A percentile compares a stretch with the other conserved stretches of the same genome.
These are phyloP conservation scores for Juglanconis juglandina DNA, from an alignment of 2,329 filamentous ascomycete species.

Conservation along the genomic window DNA sequence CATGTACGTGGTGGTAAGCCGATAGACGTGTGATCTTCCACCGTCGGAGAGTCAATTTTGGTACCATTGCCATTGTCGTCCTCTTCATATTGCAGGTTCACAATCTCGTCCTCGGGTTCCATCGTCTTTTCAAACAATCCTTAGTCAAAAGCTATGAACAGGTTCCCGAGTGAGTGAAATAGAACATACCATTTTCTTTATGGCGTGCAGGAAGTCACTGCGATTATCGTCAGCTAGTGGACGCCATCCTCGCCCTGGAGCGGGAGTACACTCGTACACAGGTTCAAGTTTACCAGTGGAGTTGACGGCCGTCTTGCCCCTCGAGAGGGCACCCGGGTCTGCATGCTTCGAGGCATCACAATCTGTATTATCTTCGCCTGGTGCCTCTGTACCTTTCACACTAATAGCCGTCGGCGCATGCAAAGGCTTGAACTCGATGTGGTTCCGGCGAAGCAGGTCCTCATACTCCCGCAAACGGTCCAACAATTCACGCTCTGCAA, in stretches of 20 bases:
- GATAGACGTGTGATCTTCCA: too few relatives aligned
- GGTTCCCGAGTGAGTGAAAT: not conserved
- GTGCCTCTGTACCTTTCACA: not conserved
- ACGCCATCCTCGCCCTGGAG: not conserved
- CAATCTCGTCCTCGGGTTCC: slow-evolving; percentile 16
- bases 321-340: not conserved
- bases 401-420: slow-evolving; percentile 23
- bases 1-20: not conserved
- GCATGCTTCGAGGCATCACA: too few relatives aligned
- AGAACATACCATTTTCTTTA: slow-evolving; percentile 38
- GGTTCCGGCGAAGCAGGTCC: slow-evolving; percentile 49
- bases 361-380: not conserved
- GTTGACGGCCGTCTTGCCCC: not conserved
- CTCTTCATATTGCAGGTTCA: slow-evolving; percentile 19
- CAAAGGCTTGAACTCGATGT: slow-evolving; percentile 51
- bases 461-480: slow-evolving; percentile 57
- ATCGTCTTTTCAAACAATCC: not conserved
- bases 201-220: slow-evolving; percentile 45
- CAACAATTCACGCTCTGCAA: slow-evolving; percentile 57
- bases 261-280: not conserved
- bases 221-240: not conserved
- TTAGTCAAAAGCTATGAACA: too few relatives aligned
- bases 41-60: not conserved
- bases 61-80: too few relatives aligned
- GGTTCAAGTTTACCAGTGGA: not conserved